Conservation (phyloP, 257 asterid species). For the Mitragyna speciosa region DNA sequence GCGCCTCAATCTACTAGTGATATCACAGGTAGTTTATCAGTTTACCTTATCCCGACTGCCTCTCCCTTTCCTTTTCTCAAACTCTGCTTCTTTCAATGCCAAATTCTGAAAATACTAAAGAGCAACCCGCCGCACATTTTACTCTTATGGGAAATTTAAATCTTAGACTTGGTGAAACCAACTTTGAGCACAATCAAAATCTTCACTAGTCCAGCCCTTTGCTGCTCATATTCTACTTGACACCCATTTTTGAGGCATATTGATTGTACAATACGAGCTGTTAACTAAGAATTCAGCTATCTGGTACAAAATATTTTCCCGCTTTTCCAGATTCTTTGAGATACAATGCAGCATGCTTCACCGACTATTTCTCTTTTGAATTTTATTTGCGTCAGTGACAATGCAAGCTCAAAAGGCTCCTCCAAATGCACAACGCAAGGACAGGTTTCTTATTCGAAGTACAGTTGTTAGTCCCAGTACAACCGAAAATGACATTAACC, state of each 20-base stretch:
- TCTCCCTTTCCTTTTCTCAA: too few species aligned
- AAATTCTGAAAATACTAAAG: neutral
- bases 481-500: slow-evolving; percentile 16
- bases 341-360: neutral
- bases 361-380: neutral
- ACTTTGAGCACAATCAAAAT: neutral
- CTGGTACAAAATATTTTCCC: neutral
- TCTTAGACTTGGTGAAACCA: neutral
- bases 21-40: slow-evolving; percentile 38
- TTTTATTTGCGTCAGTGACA: slow-evolving; percentile 25
- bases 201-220: neutral
- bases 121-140: neutral
- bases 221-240: too few species aligned
- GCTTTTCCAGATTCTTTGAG: neutral
- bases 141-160: neutral
- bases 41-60: neutral
- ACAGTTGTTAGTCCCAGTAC: slow-evolving; percentile 23
- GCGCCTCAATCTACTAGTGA: slow-evolving; percentile 48
- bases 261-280: neutral
- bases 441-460: slow-evolving; percentile 37
- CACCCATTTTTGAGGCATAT: too few species aligned
- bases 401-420: slow-evolving; percentile 20
- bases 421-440: slow-evolving; percentile 23
- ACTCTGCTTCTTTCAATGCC: neutral
- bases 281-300: neutral